A percentile compares a stretch with the other conserved stretches of the same genome.
These are phyloP conservation scores for Mentha longifolia DNA, from an alignment of 257 asterid species.

Conservation along the genomic window DNA sequence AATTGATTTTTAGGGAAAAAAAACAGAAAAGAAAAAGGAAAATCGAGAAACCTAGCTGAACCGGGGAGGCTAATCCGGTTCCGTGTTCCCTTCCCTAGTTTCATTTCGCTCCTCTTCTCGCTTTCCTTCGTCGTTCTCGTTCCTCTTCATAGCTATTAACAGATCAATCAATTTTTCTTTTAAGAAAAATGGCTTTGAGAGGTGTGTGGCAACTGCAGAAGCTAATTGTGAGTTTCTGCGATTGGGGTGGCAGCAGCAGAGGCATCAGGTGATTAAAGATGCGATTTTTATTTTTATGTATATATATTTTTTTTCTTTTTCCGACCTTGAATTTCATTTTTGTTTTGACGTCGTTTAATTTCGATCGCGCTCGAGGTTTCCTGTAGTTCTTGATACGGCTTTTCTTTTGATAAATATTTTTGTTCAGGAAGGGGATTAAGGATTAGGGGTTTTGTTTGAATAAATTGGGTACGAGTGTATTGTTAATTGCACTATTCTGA, in stretches of 20 bases:
- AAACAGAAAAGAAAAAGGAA: not conserved
- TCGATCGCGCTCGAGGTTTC: not conserved
- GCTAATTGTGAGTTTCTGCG: constrained; percentile 70
- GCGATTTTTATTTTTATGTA: not conserved
- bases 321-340: not conserved
- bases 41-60: not conserved
- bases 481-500: not conserved
- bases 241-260: constrained; percentile 96
- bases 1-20: no score
- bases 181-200: constrained; percentile 64
- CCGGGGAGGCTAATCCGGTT: no score
- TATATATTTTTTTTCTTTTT: not conserved
- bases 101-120: not conserved
- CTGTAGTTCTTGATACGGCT: not conserved
- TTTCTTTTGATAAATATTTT: not conserved
- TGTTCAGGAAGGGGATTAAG: not conserved
- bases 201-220: constrained; percentile 92
- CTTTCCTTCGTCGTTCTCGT: not conserved
- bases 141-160: not conserved
- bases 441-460: constrained; percentile 21
- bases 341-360: not conserved
- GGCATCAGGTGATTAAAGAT: constrained; percentile 69
- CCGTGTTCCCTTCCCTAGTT: not conserved
- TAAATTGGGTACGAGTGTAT: not conserved
- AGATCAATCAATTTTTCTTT: not conserved